phyloP scores from a whole-genome alignment of 2,329 filamentous ascomycete species.

The Dactylellina sp. region DNA sequence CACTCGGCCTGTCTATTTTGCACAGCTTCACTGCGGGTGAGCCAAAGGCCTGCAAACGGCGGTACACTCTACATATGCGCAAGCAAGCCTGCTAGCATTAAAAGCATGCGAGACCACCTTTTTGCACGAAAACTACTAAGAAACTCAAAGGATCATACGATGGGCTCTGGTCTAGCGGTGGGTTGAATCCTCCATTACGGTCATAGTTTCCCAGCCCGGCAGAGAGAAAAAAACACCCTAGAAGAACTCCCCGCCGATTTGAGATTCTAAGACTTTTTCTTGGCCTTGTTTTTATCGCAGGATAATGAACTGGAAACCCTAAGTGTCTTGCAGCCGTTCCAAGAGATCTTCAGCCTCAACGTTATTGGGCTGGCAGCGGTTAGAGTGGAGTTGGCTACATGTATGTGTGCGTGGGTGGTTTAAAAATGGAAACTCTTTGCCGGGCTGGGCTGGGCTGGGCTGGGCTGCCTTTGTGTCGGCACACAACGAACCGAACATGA shows the following conservation, averaged over 20 bases:
- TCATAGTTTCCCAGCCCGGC: constrained; percentile 19
- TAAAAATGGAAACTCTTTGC: constrained; percentile 53
- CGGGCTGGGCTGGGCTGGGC: too few relatives aligned
- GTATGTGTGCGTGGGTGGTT: constrained; percentile 14
- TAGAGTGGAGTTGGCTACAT: neutral
- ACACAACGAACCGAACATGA: constrained; percentile 27
- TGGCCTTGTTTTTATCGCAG: constrained; percentile 11
- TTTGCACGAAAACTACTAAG: neutral
- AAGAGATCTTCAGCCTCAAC: constrained; percentile 51
- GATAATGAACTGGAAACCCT: constrained; percentile 3
- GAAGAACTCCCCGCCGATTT: constrained; percentile 30
- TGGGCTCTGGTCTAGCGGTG: too few relatives aligned
- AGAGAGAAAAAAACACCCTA: constrained; percentile 9
- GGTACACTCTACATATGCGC: neutral
- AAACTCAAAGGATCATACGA: constrained; percentile 25
- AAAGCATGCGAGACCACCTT: neutral
- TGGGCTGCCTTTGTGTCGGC: constrained; percentile 19
- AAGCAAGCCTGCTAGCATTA: neutral
- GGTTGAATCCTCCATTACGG: constrained; percentile 19
- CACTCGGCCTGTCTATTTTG: neutral
- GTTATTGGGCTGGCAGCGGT: constrained; percentile 33
- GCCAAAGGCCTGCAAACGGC: constrained; percentile 5
- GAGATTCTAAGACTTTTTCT: constrained; percentile 41
- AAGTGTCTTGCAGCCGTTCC: constrained; percentile 21
- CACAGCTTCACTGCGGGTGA: neutral